Evolutionary conservation across 352 stramenopile species (phyloP).

Genomic region (Globisporangium spiculum): DNA sequence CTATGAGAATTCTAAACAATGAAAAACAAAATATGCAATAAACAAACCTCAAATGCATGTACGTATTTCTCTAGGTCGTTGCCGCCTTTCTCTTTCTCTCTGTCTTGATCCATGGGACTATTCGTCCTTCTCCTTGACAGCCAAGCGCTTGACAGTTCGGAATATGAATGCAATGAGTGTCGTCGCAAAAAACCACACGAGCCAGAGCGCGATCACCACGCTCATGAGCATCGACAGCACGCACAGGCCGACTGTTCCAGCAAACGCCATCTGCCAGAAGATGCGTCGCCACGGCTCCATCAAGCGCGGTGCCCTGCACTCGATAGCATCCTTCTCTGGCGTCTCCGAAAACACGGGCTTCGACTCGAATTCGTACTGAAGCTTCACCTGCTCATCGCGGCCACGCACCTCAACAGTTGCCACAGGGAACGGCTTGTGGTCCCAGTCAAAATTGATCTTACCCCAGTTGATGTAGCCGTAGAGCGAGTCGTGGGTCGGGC

Average conservation of each 20-base stretch:
- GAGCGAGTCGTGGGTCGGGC: slow-evolving; percentile 52
- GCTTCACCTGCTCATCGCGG: slow-evolving; percentile 64
- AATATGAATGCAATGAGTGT: slow-evolving; percentile 30
- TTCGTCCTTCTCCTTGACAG: slow-evolving; percentile 16
- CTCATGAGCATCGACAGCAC: slow-evolving; percentile 55
- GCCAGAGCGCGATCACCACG: slow-evolving; percentile 50
- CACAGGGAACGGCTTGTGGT: slow-evolving; percentile 40
- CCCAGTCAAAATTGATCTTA: slow-evolving; percentile 92
- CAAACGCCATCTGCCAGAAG: slow-evolving; percentile 39
- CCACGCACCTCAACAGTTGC: slow-evolving; percentile 58
- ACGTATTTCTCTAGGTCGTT: slow-evolving; percentile 10
- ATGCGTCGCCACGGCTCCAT: slow-evolving; percentile 33
- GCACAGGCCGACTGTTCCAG: slow-evolving; percentile 32
- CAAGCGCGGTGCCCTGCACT: slow-evolving; percentile 45
- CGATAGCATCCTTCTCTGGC: slow-evolving; percentile 37
- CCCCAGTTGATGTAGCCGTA: slow-evolving; percentile 92
- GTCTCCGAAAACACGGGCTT: slow-evolving; percentile 34
- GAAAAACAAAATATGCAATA: slow-evolving; percentile 2
- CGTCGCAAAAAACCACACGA: slow-evolving; percentile 55
- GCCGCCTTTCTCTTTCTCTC: background rate
- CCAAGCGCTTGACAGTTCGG: background rate
- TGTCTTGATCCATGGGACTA: background rate
- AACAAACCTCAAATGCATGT: slow-evolving; percentile 5
- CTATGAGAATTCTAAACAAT: background rate
- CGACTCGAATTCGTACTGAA: slow-evolving; percentile 58